Percentiles rank a stretch among this genome's conserved stretches.
Evolutionary conservation across 768 basidiomycete species (phyloP).

Genomic region (Boletus vinaceobasis): DNA sequence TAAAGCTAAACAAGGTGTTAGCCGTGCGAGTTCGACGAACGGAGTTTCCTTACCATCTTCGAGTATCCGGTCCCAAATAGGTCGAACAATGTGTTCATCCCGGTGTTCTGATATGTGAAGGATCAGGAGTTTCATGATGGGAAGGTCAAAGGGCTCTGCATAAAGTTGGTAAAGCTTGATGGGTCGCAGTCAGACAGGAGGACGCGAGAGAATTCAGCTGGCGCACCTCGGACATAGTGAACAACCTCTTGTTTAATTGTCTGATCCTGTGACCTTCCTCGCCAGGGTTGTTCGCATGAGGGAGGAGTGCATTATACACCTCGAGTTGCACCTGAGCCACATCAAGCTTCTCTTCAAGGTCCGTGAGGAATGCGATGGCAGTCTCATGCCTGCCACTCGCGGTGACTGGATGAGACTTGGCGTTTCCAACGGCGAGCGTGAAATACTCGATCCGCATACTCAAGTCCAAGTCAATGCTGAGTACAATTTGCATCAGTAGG

Average conservation of each 20-base stretch:
- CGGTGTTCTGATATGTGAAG: slow-evolving; percentile 92
- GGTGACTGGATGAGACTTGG: slow-evolving; percentile 89
- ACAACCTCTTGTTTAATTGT: slow-evolving; percentile 55
- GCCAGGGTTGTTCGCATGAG: slow-evolving; percentile 57
- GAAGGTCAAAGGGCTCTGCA: slow-evolving; percentile 82
- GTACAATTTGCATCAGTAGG: slow-evolving; percentile 1
- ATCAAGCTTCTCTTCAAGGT: slow-evolving; percentile 93
- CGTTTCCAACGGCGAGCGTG: slow-evolving; percentile 91
- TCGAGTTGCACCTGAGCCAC: slow-evolving; percentile 98
- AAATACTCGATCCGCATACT: slow-evolving; percentile 85
- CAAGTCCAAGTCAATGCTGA: slow-evolving; percentile 64
- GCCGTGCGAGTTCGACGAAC: not conserved
- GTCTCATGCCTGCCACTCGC: slow-evolving; percentile 75
- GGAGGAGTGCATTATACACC: slow-evolving; percentile 64
- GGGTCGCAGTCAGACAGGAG: slow-evolving; percentile 9
- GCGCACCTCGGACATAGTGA: slow-evolving; percentile 82
- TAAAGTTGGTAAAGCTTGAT: slow-evolving; percentile 81
- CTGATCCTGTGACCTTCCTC: slow-evolving; percentile 63
- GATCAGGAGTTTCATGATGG: slow-evolving; percentile 82
- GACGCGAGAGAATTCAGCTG: not conserved
- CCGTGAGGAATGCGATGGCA: slow-evolving; percentile 93
- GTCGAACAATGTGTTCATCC: slow-evolving; percentile 74
- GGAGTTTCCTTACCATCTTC: slow-evolving; percentile 57
- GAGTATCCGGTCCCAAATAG: slow-evolving; percentile 88
- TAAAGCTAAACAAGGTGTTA: slow-evolving; percentile 38